These are phyloP conservation scores for Phytophthora constricta DNA, from an alignment of 352 stramenopile species.

Conservation along the genomic window DNA sequence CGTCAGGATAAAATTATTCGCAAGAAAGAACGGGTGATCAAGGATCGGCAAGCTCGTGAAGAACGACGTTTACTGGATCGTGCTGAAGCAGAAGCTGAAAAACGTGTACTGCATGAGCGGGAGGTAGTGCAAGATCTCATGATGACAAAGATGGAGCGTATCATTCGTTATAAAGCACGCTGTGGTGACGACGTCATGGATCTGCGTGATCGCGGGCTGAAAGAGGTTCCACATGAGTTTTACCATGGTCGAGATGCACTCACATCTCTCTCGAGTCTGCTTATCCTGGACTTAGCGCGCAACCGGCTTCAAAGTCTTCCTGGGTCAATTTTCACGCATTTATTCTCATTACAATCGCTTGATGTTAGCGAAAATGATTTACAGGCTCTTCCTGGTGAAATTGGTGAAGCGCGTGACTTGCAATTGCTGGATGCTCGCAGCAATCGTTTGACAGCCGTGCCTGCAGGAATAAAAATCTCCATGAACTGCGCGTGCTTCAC, in stretches of 20 bases:
- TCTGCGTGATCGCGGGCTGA: conserved; percentile 39
- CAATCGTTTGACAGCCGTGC: conserved; percentile 54
- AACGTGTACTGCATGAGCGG: conserved; percentile 50
- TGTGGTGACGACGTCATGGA: conserved; percentile 62
- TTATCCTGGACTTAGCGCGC: conserved; percentile 69
- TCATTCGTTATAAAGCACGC: conserved; percentile 57
- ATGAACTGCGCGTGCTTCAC: conserved; percentile 56
- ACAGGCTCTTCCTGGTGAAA: conserved; percentile 48
- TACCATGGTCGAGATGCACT: conserved; percentile 65
- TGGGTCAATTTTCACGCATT: conserved; percentile 55
- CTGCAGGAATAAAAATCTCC: conserved; percentile 31
- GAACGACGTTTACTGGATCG: conserved; percentile 53
- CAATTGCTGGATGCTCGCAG: conserved; percentile 51
- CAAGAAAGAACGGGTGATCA: conserved; percentile 64
- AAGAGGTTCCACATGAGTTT: conserved; percentile 46
- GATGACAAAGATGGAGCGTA: conserved; percentile 56
- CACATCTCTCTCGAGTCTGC: conserved; percentile 57
- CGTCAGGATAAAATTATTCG: conserved; percentile 68
- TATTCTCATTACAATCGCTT: conserved; percentile 63
- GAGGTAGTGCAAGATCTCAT: conserved; percentile 65
- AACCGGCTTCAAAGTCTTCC: conserved; percentile 61
- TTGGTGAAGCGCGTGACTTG: conserved; percentile 62
- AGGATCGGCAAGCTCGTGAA: conserved; percentile 63
- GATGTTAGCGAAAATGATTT: conserved; percentile 67
- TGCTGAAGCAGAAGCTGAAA: conserved; percentile 48